A percentile compares a stretch with the other conserved stretches of the same genome.
These are phyloP conservation scores for Ceratobasidium sp. DNA, from an alignment of 1,284 basidiomycete genomes.

Conservation along the genomic window DNA sequence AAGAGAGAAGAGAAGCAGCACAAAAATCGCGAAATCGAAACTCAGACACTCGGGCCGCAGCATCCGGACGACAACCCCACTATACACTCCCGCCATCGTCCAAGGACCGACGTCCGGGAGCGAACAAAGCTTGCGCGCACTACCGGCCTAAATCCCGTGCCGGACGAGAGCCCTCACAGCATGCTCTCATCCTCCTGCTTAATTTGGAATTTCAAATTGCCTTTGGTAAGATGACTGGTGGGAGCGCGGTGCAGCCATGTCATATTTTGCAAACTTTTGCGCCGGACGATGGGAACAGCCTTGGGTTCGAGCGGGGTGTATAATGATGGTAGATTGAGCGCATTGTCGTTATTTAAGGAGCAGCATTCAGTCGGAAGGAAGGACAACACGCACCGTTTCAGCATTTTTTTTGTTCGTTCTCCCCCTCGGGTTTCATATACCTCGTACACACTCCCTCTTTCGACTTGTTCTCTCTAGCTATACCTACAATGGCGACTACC, in stretches of 20 bases:
- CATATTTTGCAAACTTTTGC: neutral
- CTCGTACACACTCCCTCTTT: neutral
- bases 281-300: slow-evolving; percentile 14
- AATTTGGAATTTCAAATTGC: slow-evolving; percentile 23
- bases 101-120: slow-evolving; percentile 27
- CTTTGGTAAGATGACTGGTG: neutral
- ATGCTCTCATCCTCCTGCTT: slow-evolving; percentile 22
- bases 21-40: neutral
- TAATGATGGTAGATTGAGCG: neutral
- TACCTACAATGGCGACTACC: neutral
- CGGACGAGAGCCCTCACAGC: slow-evolving; percentile 20
- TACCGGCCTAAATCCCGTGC: slow-evolving; percentile 11
- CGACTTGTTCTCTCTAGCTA: neutral
- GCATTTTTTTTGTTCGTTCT: slow-evolving; percentile 12
- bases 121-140: slow-evolving; percentile 29
- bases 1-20: no score
- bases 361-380: neutral
- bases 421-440: neutral
- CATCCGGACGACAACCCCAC: slow-evolving; percentile 2
- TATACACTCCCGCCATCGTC: no score
- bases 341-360: slow-evolving; percentile 11
- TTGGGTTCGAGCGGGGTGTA: neutral
- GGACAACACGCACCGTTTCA: slow-evolving; percentile 12
- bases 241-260: slow-evolving; percentile 19
- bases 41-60: neutral